Conservation (phyloP, 345 rosid genomes). For the Nephelium lappaceum region DNA sequence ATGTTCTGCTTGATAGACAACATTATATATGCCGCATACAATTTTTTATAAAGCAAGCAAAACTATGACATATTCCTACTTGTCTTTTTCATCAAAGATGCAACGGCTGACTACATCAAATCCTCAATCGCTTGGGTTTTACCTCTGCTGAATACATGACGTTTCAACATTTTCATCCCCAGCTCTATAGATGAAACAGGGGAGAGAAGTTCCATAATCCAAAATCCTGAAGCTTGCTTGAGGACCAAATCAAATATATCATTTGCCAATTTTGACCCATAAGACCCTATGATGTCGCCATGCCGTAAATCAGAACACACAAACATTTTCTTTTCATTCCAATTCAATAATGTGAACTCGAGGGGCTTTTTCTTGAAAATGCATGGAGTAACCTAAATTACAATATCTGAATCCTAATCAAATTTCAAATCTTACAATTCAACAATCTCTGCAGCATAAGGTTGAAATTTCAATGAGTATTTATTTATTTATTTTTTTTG, state of each 20-base stretch:
- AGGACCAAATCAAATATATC: neutral
- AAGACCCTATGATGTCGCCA: neutral
- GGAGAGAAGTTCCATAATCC: neutral
- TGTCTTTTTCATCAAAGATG: neutral
- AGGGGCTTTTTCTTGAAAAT: too few species aligned
- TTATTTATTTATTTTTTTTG: too few species aligned
- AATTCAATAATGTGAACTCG: too few species aligned
- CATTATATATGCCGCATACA: too few species aligned
- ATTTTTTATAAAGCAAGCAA: too few species aligned
- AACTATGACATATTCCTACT: too few species aligned
- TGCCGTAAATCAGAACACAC: conserved; percentile 6
- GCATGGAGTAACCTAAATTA: too few species aligned
- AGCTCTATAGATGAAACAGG: neutral
- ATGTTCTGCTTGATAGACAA: neutral
- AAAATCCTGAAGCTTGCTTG: neutral
- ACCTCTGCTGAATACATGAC: neutral
- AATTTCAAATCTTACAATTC: neutral
- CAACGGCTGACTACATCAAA: neutral
- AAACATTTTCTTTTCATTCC: neutral
- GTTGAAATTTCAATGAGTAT: neutral
- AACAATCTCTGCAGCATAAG: neutral
- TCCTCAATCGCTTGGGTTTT: neutral
- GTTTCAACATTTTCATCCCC: neutral
- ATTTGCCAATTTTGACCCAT: neutral
- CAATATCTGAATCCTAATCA: neutral